A percentile compares a stretch with the other conserved stretches of the same genome.
Evolutionary conservation across 768 basidiomycete species (phyloP).

Genomic region (Suillus sp.): DNA sequence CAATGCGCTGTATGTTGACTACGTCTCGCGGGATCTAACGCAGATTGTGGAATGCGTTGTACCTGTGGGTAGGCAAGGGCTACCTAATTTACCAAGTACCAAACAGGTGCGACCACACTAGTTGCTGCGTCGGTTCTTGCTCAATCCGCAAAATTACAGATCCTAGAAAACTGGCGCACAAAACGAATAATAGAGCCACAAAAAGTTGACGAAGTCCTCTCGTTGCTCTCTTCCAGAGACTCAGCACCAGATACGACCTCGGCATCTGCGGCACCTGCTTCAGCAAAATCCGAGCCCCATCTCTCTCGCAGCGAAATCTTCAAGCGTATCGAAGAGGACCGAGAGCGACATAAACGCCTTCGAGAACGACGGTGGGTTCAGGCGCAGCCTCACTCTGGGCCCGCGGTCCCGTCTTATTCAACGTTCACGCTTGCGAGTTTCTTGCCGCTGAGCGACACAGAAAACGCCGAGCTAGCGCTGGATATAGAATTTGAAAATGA

Average conservation of each 20-base stretch:
- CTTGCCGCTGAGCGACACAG: slow-evolving; percentile 43
- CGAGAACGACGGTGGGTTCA: slow-evolving; percentile 94
- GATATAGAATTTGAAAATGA: slow-evolving; percentile 90
- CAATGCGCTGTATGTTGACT: slow-evolving; percentile 70
- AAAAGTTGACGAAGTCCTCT: slow-evolving; percentile 70
- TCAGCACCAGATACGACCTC: slow-evolving; percentile 21
- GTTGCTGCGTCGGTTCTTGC: not conserved
- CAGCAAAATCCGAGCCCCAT: slow-evolving; percentile 25
- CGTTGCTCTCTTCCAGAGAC: slow-evolving; percentile 53
- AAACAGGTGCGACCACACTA: slow-evolving; percentile 65
- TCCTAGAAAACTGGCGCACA: slow-evolving; percentile 88
- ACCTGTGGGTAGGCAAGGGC: slow-evolving; percentile 82
- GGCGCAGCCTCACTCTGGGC: slow-evolving; percentile 51
- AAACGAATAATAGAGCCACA: slow-evolving; percentile 84
- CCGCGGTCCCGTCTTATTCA: slow-evolving; percentile 10
- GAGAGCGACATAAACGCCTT: slow-evolving; percentile 89
- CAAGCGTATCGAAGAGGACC: slow-evolving; percentile 88
- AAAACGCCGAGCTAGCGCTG: slow-evolving; percentile 53
- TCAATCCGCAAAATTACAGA: slow-evolving; percentile 44
- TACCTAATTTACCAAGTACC: slow-evolving; percentile 85
- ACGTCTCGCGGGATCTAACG: slow-evolving; percentile 73
- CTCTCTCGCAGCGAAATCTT: slow-evolving; percentile 72
- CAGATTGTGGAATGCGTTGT: slow-evolving; percentile 86
- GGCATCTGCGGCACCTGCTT: slow-evolving; percentile 23
- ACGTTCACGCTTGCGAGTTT: slow-evolving; percentile 27